phyloP scores from a whole-genome alignment of 805 yeast genomes.

The Nakazawaea wickerhamii region DNA sequence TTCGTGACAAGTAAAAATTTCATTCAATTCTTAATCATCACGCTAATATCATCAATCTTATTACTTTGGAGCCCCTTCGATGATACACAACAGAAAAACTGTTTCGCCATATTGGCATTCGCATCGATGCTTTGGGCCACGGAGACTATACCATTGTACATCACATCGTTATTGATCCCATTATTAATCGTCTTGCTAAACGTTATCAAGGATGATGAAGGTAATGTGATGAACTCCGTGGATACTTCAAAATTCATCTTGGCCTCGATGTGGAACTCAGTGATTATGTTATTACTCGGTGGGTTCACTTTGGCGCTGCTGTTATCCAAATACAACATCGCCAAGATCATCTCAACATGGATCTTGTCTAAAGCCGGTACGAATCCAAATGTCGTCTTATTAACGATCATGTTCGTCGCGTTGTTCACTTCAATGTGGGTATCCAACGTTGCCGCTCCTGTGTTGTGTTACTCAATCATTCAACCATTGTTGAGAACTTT shows the following conservation, averaged over 20 bases:
- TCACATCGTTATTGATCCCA: conserved; percentile 82
- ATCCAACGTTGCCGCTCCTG: conserved; percentile 96
- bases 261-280: conserved; percentile 92
- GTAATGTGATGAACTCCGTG: conserved; percentile 49
- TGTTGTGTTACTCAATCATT: conserved; percentile 81
- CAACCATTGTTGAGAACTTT: conserved; percentile 85
- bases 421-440: conserved; percentile 91
- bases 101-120: conserved; percentile 77
- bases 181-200: conserved; percentile 68
- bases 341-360: conserved; percentile 77
- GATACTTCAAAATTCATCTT: conserved; percentile 77
- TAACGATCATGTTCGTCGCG: conserved; percentile 83
- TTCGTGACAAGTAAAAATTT: conserved; percentile 32
- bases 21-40: conserved; percentile 42
- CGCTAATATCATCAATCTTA: conserved; percentile 41
- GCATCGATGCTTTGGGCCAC: conserved; percentile 94
- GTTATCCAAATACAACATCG: conserved; percentile 83
- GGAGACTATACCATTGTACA: conserved; percentile 87
- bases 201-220: conserved; percentile 54
- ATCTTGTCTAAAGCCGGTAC: conserved; percentile 82
- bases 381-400: conserved; percentile 68
- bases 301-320: conserved; percentile 97
- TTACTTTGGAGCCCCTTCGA: conserved; percentile 53
- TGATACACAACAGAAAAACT: conserved; percentile 60
- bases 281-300: conserved; percentile 82